Evolutionary conservation across 2,329 filamentous ascomycete species (phyloP), one percentile per base, ranked within the genome.

Genomic region (Ambrosiella beaveri): DNA sequence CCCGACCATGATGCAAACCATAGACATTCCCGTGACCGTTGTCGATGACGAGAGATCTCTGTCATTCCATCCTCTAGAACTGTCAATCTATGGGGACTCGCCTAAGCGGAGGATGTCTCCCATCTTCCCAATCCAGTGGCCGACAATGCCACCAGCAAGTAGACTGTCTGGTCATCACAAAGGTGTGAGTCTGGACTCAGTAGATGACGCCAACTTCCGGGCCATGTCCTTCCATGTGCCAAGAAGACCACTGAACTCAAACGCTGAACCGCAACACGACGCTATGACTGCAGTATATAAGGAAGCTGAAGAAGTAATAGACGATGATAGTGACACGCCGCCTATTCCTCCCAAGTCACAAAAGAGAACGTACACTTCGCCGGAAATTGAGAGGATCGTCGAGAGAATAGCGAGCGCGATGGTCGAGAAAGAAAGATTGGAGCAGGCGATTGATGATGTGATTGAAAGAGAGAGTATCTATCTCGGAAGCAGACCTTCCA

Each of bases 401-500:
- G 74, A 78, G 62, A 71, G 77, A 47, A 76, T 81, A 50, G 79
- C 78, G 37, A 73, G 70, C 60, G 78, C 76, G 54, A 75, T 81
- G 70, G 68, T 78, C 57, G 80, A 84, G 64, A 71, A 79, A 62
- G 81, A 84, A 58, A 71, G 70, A 58, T 67, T 81, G 49, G 74
- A 84, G 66, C 74, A 74, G 59, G 74, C 80, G 62, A 81, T 84
- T 57, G 77, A 84, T 56, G 74, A 77, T 55, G 71, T 79, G 19
- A 74, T 81, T 27, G 78, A 82, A 69, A 74, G 78, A 60, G 78
- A 80, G 67, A 83, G 77, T 66, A 67, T 81, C 39, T 82, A 79
- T 62, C 62, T 72, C 15, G 70, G 65, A 60, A 79, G 76, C 65
- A 73, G 77, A 54, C 77, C 78, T 38, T 75, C 76, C 47, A 80